Base-by-base conservation (phyloP, 1,284 basidiomycete genomes). In the Paramarasmius palmivorus region DNA sequence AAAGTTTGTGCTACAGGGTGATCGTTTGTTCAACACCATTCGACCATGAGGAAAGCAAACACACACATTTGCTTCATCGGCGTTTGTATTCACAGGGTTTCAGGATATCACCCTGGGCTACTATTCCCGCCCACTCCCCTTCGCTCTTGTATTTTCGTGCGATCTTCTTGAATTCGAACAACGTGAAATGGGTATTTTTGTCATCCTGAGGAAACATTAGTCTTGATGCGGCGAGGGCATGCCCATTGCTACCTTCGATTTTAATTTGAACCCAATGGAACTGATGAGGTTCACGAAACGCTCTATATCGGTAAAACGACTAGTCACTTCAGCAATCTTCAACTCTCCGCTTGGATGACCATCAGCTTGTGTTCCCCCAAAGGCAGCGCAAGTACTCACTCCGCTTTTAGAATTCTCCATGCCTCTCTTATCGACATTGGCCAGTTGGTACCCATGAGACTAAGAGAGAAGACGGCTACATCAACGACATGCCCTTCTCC, bases 381-480 rank as follows among this genome's bases (percentile, higher is more conserved):
- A 29, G 40, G 38, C 46, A 34, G 45, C 37, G 49, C 51, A 51
- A 22, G 39, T 55, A 78, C 89, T 65, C 64, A 95, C 94, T 83
- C 84, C 12, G 78, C 70, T 65, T 86, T 88, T 38, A 99, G 74
- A 29, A 99, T 83, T 55, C 97, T 77, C 81, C 91, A 91, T 2
- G 92, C 91, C 69, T 99, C 96, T 29, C 90, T 78, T 35, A 98
- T 80, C 67, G 93, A 95, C 22, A 81, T 82, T 14, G 93, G 82
- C 97, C 97, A 99, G 68, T 99, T 98, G 9, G 88, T 93, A 35
- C 93, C 92, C 97, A 99, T 99, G 57, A 99, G 75, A 64, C 93
- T 96, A 56, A 99, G 77, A 39, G 95, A 93, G 68, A 95, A 99
- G 25, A 99, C 88, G 1, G 87, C 94, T 4, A 92, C 88, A 65